A percentile compares a stretch with the other conserved stretches of the same genome.
phyloP scores from a whole-genome alignment of 495 filamentous ascomycete genomes.

The Bryoglossum gracile region DNA sequence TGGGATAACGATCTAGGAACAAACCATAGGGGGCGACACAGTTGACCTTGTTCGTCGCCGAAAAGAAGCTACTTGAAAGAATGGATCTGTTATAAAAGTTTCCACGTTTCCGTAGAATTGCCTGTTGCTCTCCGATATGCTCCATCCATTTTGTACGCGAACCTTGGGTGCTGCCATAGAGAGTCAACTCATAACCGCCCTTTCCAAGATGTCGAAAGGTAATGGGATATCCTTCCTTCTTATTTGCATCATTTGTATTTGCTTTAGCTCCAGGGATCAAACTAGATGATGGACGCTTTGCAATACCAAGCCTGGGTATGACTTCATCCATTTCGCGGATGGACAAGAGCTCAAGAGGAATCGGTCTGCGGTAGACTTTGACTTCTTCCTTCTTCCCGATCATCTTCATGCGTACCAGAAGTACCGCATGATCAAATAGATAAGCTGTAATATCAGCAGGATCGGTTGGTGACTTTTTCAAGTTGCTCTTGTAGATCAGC shows the following conservation, averaged over 20 bases:
- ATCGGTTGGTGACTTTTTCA: slow-evolving; percentile 88
- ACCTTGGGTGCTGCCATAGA: slow-evolving; percentile 75
- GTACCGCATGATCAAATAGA: slow-evolving; percentile 91
- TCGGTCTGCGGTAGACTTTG: slow-evolving; percentile 90
- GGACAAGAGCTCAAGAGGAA: slow-evolving; percentile 86
- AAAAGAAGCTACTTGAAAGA: slow-evolving; percentile 81
- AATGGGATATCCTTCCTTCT: slow-evolving; percentile 82
- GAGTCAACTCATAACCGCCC: slow-evolving; percentile 86
- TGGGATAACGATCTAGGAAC: slow-evolving; percentile 32
- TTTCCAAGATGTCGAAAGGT: slow-evolving; percentile 98
- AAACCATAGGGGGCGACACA: slow-evolving; percentile 68
- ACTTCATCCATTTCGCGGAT: slow-evolving; percentile 97
- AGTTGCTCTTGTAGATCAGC: slow-evolving; percentile 80
- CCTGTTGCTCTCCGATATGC: slow-evolving; percentile 84
- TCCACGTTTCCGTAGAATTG: slow-evolving; percentile 72
- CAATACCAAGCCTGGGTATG: slow-evolving; percentile 69
- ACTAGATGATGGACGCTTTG: slow-evolving; percentile 83
- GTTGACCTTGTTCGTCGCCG: slow-evolving; percentile 73
- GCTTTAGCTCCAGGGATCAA: slow-evolving; percentile 67
- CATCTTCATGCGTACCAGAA: slow-evolving; percentile 80
- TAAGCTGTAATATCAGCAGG: slow-evolving; percentile 86
- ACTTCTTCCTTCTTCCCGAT: slow-evolving; percentile 91
- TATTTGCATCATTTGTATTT: slow-evolving; percentile 35
- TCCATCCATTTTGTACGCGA: slow-evolving; percentile 92
- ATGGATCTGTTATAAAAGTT: slow-evolving; percentile 91